Conservation (phyloP, 2,329 filamentous ascomycete species). For the Myriosclerotinia scirpicola region DNA sequence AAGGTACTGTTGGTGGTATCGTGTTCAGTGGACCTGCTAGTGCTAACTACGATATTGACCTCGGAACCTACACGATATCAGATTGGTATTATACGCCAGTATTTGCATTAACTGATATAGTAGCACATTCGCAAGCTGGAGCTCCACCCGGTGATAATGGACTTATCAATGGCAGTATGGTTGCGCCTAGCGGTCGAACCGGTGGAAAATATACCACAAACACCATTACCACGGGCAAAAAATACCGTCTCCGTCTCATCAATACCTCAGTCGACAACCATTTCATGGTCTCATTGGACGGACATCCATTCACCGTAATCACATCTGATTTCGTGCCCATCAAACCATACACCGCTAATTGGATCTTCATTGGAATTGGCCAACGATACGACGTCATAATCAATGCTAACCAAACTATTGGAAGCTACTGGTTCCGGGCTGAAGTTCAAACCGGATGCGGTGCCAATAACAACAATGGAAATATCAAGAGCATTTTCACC, state of each 20-base stretch:
- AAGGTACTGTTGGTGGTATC: constrained; percentile 52
- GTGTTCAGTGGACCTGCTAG: constrained; percentile 38
- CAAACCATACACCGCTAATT: constrained; percentile 50
- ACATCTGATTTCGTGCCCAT: constrained; percentile 58
- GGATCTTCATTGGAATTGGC: constrained; percentile 45
- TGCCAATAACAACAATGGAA: constrained; percentile 21
- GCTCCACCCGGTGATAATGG: constrained; percentile 45
- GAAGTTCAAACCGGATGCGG: constrained; percentile 21
- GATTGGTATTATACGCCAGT: constrained; percentile 39
- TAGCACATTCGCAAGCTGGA: not conserved
- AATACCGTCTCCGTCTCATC: constrained; percentile 49
- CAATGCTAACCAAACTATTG: constrained; percentile 44
- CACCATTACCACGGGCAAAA: constrained; percentile 33
- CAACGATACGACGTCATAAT: constrained; percentile 49
- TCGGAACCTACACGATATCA: constrained; percentile 25
- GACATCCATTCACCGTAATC: constrained; percentile 58
- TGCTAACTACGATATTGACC: constrained; percentile 28
- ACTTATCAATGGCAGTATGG: constrained; percentile 47
- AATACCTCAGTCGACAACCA: constrained; percentile 47
- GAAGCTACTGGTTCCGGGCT: constrained; percentile 55
- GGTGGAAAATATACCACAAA: constrained; percentile 27
- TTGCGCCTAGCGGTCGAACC: constrained; percentile 4
- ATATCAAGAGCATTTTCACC: constrained; percentile 24
- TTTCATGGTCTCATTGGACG: constrained; percentile 50
- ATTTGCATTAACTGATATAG: constrained; percentile 41